These are phyloP conservation scores for Capronia epimyces DNA, from an alignment of 2,329 filamentous ascomycete species.

Conservation along the genomic window DNA sequence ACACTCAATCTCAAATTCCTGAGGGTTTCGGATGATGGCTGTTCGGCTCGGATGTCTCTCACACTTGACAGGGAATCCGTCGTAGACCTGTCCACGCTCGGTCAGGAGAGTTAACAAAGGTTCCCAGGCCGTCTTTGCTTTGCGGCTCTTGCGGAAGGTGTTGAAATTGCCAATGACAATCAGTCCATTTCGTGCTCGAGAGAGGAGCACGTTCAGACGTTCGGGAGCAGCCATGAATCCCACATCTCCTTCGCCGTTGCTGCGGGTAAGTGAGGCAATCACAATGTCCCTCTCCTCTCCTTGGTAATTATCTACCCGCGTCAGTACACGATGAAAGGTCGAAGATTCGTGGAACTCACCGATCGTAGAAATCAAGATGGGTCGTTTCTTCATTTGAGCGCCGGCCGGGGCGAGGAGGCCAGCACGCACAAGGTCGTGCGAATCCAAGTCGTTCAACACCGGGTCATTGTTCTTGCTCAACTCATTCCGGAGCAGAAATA, in stretches of 20 bases:
- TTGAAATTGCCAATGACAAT: slow-evolving; percentile 65
- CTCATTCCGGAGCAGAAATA: slow-evolving; percentile 52
- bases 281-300: slow-evolving; percentile 70
- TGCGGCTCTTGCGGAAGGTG: slow-evolving; percentile 58
- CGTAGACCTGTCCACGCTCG: too few species aligned
- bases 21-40: too few species aligned
- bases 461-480: slow-evolving; percentile 58
- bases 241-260: slow-evolving; percentile 59
- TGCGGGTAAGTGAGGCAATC: slow-evolving; percentile 61
- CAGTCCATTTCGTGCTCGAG: slow-evolving; percentile 59
- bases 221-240: slow-evolving; percentile 65
- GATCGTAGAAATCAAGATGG: slow-evolving; percentile 70
- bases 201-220: slow-evolving; percentile 64
- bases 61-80: too few species aligned
- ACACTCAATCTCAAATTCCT: too few species aligned
- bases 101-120: too few species aligned
- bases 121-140: slow-evolving; percentile 54
- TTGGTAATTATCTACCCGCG: slow-evolving; percentile 65
- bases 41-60: too few species aligned
- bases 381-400: too few species aligned
- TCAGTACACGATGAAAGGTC: neutral
- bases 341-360: slow-evolving; percentile 41
- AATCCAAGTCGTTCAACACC: slow-evolving; percentile 63
- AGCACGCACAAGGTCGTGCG: slow-evolving; percentile 56
- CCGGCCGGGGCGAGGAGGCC: slow-evolving; percentile 55